Base-by-base conservation (phyloP, 1,284 basidiomycete species). In the Cyathus olla region DNA sequence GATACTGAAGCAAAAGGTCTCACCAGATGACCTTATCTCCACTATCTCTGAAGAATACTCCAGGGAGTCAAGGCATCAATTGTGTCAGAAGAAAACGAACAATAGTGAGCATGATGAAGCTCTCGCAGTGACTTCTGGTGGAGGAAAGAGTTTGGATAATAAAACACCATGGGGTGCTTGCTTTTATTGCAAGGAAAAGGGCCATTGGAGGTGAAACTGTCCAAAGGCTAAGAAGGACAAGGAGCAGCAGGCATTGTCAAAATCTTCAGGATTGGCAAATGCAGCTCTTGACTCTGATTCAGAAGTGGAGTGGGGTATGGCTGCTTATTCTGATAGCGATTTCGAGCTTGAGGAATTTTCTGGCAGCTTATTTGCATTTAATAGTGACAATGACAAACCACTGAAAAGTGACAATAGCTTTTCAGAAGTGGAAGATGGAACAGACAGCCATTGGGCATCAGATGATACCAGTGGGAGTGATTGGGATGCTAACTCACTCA, bases 41-140 rank as follows among this genome's bases (percentile, higher is more conserved):
- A n/a, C 73, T 0, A 69, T 79, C 19, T 51, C 61, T 3, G 69
- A 80, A 28, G 74, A 78, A 50, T 74, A 68, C 15, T 66, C 77
- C 6, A 66, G 68, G 22, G 62, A 73, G 21, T 48, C 56, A 9
- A 37, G 52, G 2, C 62, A 68, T 31, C 47, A 58, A 17, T 27
- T 11, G 2, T 55, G 48, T 26, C 47, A 55, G n/a, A 51, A 15
- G 17, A 52, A 11, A 48, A 60, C 26, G 28, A 49, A 17, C 54
- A 50, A 39, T n/a, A 63, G 61, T 9, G 64, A 69, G 11, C 35
- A 55, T 3, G 71, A 77, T 51, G 67, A 75, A 42, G 73, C 72
- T 4, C 61, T 76, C 55, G 61, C 69, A 21, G 66, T 64, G 27
- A 57, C 53, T 5, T 11, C 39, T 17, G 13, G 31, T 35, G 31